Conservation (phyloP, 169 alveolate species). For the Plasmodium falciparum region DNA sequence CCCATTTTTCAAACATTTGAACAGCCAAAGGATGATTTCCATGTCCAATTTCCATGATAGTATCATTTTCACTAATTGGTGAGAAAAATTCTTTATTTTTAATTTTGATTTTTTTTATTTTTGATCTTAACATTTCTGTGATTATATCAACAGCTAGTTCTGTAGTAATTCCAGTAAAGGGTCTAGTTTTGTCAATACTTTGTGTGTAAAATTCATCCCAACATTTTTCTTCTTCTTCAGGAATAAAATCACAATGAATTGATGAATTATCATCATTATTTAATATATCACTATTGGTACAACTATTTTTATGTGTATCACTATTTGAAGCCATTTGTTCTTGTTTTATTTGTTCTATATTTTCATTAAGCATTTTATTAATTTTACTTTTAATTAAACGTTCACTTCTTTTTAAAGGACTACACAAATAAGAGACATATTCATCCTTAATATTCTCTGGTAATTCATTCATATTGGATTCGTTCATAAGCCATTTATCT, state of each 20-base stretch:
- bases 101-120: slow-evolving; percentile 25
- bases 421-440: slow-evolving; percentile 53
- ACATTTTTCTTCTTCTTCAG: slow-evolving; percentile 73
- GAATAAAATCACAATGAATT: slow-evolving; percentile 33
- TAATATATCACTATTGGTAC: neutral
- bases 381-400: slow-evolving; percentile 45
- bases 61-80: slow-evolving; percentile 67
- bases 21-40: slow-evolving; percentile 86
- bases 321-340: slow-evolving; percentile 1
- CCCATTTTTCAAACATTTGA: slow-evolving; percentile 78
- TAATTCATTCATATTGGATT: slow-evolving; percentile 53
- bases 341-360: slow-evolving; percentile 11
- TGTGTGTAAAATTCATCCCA: slow-evolving; percentile 74
- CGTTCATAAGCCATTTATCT: slow-evolving; percentile 58
- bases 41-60: slow-evolving; percentile 85
- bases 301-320: slow-evolving; percentile 2
- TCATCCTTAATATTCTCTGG: slow-evolving; percentile 59
- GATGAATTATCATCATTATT: neutral
- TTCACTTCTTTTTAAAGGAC: slow-evolving; percentile 69
- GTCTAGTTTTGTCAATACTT: slow-evolving; percentile 33
- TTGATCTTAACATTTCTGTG: slow-evolving; percentile 19
- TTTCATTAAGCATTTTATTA: slow-evolving; percentile 60
- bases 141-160: slow-evolving; percentile 74
- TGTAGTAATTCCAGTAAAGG: slow-evolving; percentile 61
- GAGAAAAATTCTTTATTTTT: slow-evolving; percentile 48